Percentiles rank a stretch among this genome's conserved stretches.
These are phyloP conservation scores for Fraxinus velutina DNA, from an alignment of 305 asterid genomes.

Conservation along the genomic window DNA sequence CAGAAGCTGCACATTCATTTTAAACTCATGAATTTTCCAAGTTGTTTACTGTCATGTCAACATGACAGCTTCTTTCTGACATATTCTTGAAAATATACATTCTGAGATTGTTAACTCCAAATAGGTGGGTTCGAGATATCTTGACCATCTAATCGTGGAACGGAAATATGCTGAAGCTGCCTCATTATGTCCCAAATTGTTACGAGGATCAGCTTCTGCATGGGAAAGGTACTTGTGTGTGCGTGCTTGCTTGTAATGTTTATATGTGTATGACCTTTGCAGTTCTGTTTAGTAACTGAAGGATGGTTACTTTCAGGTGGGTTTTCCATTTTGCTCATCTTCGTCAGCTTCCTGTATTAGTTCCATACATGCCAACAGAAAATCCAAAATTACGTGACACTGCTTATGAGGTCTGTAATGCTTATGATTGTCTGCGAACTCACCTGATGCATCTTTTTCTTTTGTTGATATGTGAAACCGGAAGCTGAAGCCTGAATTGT, in stretches of 20 bases:
- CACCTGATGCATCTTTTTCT: not conserved
- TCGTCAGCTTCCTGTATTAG: conserved; percentile 92
- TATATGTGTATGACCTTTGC: conserved; percentile 4
- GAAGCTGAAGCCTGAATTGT: conserved; percentile 23
- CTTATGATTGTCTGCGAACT: conserved; percentile 4
- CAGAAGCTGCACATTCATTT: not conserved
- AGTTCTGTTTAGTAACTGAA: conserved; percentile 15
- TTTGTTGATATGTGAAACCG: conserved; percentile 12
- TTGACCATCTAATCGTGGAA: conserved; percentile 91
- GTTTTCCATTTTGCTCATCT: conserved; percentile 97
- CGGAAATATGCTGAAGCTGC: conserved; percentile 97
- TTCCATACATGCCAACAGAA: conserved; percentile 89
- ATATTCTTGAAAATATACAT: conserved; percentile 1
- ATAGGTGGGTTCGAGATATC: conserved; percentile 89
- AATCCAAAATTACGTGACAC: conserved; percentile 92
- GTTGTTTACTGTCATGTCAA: conserved; percentile 1
- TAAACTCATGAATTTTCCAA: not conserved
- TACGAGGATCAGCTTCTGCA: conserved; percentile 88
- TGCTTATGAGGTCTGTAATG: conserved; percentile 81
- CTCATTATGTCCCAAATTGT: conserved; percentile 83
- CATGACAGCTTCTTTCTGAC: conserved; percentile 13
- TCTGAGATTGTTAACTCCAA: conserved; percentile 29
- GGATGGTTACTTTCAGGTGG: conserved; percentile 58
- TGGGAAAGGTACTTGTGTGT: conserved; percentile 79
- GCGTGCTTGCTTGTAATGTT: not conserved